Base-by-base conservation (phyloP, 495 filamentous ascomycete species). In the Neurospora tetraspora region DNA sequence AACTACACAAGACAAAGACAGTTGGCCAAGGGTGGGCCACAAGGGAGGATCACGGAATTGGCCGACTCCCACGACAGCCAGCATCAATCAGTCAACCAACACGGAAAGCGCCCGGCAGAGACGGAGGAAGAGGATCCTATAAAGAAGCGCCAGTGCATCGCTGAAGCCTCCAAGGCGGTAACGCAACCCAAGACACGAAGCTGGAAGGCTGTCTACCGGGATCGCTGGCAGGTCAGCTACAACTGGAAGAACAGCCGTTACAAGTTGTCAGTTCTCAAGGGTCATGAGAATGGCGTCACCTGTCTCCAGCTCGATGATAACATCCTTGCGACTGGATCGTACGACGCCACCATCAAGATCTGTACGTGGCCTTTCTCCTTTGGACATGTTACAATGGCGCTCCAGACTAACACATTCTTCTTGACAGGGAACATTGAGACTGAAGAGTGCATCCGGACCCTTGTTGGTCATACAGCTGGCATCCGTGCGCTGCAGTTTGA, bases 231-330 rank as follows among this genome's bases (percentile, higher is more conserved):
- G 71, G 76, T 81, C 74, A 77, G 74, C 76, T 94, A 91, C 72
- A 98, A 98, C 75, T 99, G 96, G 96, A 96, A 97, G 73, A 92
- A 97, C 75, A 94, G 96, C 12, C 89, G 95, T 36, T 98, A 90
- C 83, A 90, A 90, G 0, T 90, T 90, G 73, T 92, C 90, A 76
- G 85, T 90, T 18, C 93, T 99, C 79, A 89, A 89, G 71, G 96
- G 96, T 1, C 96, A 99, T 78, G 90, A 89, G 16, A 97, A 99
- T 77, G 96, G 96, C 18, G 91, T 99, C 31, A 98, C 96, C 84
- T 97, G 94, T 78, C 84, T 99, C 27, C 96, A 99, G 79, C 96
- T 99, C 75, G 93, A 97, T 74, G 94, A 97, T 75, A 91, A 92
- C 71, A 93, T 97, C 71, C 86, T 99, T 27, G 95, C 92, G 16